A percentile compares a stretch with the other conserved stretches of the same genome.
These are phyloP conservation scores for Fusarium duplospermum DNA, from an alignment of 2,329 filamentous ascomycete genomes.

Conservation along the genomic window DNA sequence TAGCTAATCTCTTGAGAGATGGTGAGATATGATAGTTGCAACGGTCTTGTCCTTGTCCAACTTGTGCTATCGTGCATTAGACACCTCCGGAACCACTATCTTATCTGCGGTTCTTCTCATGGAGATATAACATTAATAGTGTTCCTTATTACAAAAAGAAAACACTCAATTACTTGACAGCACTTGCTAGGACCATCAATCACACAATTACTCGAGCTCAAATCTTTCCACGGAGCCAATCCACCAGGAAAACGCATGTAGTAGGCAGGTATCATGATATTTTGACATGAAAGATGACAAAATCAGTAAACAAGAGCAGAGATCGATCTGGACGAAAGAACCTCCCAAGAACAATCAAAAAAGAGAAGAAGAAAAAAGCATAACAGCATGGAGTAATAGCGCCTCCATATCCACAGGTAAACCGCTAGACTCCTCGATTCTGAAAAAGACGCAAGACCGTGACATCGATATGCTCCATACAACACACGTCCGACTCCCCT, in stretches of 20 bases:
- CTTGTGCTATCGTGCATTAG: neutral
- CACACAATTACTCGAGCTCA: neutral
- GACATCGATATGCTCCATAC: slow-evolving; percentile 2
- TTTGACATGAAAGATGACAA: slow-evolving; percentile 1
- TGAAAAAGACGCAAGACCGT: slow-evolving; percentile 11
- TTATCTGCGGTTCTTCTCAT: neutral
- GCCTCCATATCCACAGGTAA: neutral
- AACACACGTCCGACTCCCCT: neutral
- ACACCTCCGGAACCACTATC: neutral
- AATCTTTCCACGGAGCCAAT: slow-evolving; percentile 7
- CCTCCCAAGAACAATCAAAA: neutral
- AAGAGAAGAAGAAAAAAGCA: neutral
- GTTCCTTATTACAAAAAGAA: neutral
- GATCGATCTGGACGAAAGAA: slow-evolving; percentile 2
- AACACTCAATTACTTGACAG: neutral
- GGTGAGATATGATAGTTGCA: slow-evolving; percentile 1
- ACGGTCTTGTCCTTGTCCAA: neutral
- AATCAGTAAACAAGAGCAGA: slow-evolving; percentile 5
- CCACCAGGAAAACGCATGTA: neutral
- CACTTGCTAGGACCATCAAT: neutral
- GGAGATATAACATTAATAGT: neutral
- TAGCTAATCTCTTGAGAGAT: slow-evolving; percentile 1
- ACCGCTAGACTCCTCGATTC: slow-evolving; percentile 17
- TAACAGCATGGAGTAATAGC: neutral
- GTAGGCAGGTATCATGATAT: slow-evolving; percentile 16